Conservation (phyloP, 129 eudicot genomes). For the Ambrosia trifida region DNA sequence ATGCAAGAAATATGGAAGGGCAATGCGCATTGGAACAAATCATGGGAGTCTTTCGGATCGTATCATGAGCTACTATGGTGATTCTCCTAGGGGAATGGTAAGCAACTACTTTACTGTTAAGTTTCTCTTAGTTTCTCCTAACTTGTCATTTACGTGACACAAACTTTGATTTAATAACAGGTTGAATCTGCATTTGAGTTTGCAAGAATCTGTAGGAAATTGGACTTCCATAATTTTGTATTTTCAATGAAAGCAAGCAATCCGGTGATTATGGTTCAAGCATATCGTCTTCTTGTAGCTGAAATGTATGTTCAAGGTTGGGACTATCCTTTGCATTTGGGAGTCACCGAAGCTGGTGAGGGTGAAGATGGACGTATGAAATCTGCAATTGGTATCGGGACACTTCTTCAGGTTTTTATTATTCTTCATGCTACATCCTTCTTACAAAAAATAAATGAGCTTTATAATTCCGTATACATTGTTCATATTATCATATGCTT, state of each 20-base stretch:
- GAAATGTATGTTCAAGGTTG: slow-evolving; percentile 97
- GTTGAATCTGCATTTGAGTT: slow-evolving; percentile 99
- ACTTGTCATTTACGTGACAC: not conserved
- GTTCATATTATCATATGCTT: slow-evolving; percentile 8
- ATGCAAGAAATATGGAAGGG: slow-evolving; percentile 94
- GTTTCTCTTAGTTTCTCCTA: not conserved
- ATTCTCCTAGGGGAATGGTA: slow-evolving; percentile 99
- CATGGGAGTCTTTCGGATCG: slow-evolving; percentile 99
- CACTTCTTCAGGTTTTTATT: slow-evolving; percentile 82
- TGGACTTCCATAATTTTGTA: slow-evolving; percentile 93
- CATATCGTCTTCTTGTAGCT: slow-evolving; percentile 89
- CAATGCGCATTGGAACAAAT: slow-evolving; percentile 96
- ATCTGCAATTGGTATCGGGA: slow-evolving; percentile 97
- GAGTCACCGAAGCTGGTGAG: slow-evolving; percentile 99
- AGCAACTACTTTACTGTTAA: slow-evolving; percentile 25
- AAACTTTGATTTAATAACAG: slow-evolving; percentile 41
- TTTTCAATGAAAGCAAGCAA: slow-evolving; percentile 99
- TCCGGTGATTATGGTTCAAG: slow-evolving; percentile 96
- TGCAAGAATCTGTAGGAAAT: slow-evolving; percentile 89
- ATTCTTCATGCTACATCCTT: slow-evolving; percentile 6
- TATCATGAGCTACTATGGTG: slow-evolving; percentile 97
- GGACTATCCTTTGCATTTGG: slow-evolving; percentile 96
- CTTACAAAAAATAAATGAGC: not conserved
- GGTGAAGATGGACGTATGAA: slow-evolving; percentile 99
- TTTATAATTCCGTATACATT: slow-evolving; percentile 1